Evolutionary conservation across 1,284 basidiomycete species (phyloP), one percentile per base, ranked within the genome.

Genomic region (Singerocomus inundabilis): DNA sequence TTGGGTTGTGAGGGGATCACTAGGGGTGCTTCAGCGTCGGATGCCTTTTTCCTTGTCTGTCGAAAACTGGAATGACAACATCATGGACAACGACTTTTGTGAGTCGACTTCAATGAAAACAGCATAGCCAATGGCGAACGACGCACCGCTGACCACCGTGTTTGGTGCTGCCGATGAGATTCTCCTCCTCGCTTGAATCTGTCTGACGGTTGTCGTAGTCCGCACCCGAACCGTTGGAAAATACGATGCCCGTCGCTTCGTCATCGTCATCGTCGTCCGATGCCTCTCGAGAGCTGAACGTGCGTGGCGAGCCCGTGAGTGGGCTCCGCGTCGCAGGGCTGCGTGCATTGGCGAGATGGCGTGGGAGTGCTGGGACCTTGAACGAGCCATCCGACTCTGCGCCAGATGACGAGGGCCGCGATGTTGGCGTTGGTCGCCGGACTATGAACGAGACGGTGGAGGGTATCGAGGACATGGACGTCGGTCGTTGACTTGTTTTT

Each of bases 1-100:
- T 97, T 94, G 56, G 91, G 77, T 36, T 88, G 73, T 0, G 91
- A 75, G 5, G 91, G 85, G 43, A 98, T 97, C 29, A 95, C 82
- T 11, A 96, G 78, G 0, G 88, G 89, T 3, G 75, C 80, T 39
- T 84, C 66, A 25, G 78, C 68, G 33, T 51, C 64, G 0, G 28
- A 13, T 4, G 0, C 21, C 53, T 76, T 78, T 48, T 71, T 74
- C 43, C 66, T 75, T 52, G 77, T 71, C 54, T 76, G 69, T 46
- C 59, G 68, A 24, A 74, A 58, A 53, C 80, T 84, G 58, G 36
- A 51, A 37, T 32, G 10, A n/a, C 1, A 3, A 30, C 16, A 34
- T 48, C 28, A 44, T n/a, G 21, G 4, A 35, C 1, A 26, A 52
- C 33, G 13, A n/a, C 55, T 63, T 50, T 12, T 49, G 62, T 67